Evolutionary conservation across 345 rosid genomes (phyloP).

Genomic region (Zanthoxylum bungeanum): DNA sequence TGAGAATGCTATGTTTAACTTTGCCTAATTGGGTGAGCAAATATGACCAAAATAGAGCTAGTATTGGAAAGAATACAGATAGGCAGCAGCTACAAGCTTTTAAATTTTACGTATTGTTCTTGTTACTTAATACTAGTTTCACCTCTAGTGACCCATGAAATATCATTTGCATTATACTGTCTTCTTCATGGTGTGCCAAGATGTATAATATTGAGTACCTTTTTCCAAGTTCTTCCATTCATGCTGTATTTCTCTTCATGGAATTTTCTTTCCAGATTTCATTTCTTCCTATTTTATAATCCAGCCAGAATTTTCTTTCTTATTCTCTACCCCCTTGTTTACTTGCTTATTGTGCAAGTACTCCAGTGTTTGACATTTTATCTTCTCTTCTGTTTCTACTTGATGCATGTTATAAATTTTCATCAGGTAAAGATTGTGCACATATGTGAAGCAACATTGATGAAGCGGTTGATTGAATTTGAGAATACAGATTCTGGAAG

Average conservation of each 20-base stretch:
- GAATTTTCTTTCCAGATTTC: neutral
- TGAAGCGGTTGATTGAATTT: conserved; percentile 87
- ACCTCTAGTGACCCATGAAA: neutral
- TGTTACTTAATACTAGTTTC: neutral
- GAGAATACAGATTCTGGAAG: conserved; percentile 80
- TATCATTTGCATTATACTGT: neutral
- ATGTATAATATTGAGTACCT: neutral
- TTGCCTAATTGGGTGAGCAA: neutral
- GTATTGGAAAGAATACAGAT: neutral
- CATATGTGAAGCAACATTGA: conserved; percentile 87
- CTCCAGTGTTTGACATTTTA: neutral
- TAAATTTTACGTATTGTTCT: neutral
- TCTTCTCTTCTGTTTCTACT: neutral
- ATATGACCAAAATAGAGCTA: neutral
- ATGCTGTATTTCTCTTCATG: neutral
- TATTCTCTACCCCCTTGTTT: neutral
- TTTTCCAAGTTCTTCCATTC: neutral
- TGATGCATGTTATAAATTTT: conserved; percentile 18
- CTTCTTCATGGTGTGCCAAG: neutral
- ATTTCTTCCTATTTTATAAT: neutral
- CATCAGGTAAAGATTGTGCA: conserved; percentile 75
- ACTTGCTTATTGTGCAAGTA: neutral
- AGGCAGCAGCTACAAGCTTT: neutral
- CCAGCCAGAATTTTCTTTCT: neutral
- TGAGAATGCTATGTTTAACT: neutral